Percentiles rank a stretch among this genome's conserved stretches.
phyloP scores from a whole-genome alignment of 106 monocot species.

The Allium fistulosum region DNA sequence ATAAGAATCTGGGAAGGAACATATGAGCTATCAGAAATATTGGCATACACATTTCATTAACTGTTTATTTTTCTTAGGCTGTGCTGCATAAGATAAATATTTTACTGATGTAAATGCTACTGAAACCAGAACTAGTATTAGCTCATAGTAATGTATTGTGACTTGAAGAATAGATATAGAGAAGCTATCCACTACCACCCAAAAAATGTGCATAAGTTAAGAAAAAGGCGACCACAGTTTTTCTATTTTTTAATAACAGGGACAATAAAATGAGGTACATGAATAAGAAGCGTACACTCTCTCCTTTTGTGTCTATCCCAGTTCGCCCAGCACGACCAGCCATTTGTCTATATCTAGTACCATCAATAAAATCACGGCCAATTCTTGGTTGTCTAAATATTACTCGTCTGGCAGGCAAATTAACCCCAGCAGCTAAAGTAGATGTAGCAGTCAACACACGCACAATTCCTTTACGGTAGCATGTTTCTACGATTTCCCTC shows the following conservation, averaged over 20 bases:
- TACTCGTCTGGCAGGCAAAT: constrained; percentile 96
- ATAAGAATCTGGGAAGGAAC: constrained; percentile 60
- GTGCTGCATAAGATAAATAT: no score
- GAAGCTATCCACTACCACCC: no score
- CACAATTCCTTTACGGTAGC: constrained; percentile 88
- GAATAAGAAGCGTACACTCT: constrained; percentile 62
- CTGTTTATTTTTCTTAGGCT: no score
- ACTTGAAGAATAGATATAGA: no score
- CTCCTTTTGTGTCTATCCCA: constrained; percentile 94
- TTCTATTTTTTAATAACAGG: background rate
- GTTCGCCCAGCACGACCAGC: constrained; percentile 98
- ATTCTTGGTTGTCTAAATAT: constrained; percentile 96
- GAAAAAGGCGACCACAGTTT: no score
- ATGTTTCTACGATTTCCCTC: constrained; percentile 88
- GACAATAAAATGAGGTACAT: constrained; percentile 5
- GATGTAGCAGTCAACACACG: constrained; percentile 97
- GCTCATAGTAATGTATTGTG: no score
- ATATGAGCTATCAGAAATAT: constrained; percentile 2
- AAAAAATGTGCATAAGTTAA: no score
- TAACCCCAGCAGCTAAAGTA: constrained; percentile 99
- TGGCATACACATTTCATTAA: no score
- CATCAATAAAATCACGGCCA: constrained; percentile 99
- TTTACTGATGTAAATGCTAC: no score
- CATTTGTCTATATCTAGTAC: constrained; percentile 96
- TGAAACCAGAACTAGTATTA: no score